Base-by-base conservation (phyloP, 352 stramenopile species). In the Elongisporangium anandrum region DNA sequence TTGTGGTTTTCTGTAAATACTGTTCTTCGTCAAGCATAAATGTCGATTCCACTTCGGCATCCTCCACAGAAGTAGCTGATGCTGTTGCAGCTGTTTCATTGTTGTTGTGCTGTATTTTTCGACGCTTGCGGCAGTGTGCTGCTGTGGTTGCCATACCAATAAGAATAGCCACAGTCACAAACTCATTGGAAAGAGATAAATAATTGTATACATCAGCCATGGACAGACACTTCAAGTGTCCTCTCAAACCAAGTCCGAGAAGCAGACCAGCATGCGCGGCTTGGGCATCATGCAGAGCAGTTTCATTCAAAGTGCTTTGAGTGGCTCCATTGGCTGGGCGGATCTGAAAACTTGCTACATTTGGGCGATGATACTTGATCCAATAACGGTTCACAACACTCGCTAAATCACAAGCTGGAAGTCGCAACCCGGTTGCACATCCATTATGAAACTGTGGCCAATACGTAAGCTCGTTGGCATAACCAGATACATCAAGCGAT, bases 361-460 rank as follows among this genome's bases (percentile, higher is more conserved):
- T 81, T 4, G 96, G 95, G 13, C 87, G 85, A 73, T 99, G 98
- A 66, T 98, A 99, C 51, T 98, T 95, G 60, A 99, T 98, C 97
- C 97, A 99, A 48, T 97, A 98, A 16, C 96, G 81, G 50, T 95
- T 98, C 17, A 99, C 93, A 16, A 91, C 79, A 20, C 68, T 75
- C 22, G 78, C 85, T n/a, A 90, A 59, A 66, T 92, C 79, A 20
- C 71, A 65, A 0, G 68, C 65, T 52, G 83, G 74, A 13, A 99
- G 77, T 5, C 94, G 79, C 21, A 99, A 77, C 5, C 92, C 96
- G n/a, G 95, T 96, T 5, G 96, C 96, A 39, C 97, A 98, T 21
- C 96, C 97, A 66, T 99, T 99, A 71, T 99, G 97, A 74, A 99
- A 99, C 64, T 99, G 92, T 22, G 96, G 95, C 97, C 97, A 99